Evolutionary conservation across 768 basidiomycete species (phyloP), one percentile per base, ranked within the genome.

Genomic region (Boletus reticulatus): DNA sequence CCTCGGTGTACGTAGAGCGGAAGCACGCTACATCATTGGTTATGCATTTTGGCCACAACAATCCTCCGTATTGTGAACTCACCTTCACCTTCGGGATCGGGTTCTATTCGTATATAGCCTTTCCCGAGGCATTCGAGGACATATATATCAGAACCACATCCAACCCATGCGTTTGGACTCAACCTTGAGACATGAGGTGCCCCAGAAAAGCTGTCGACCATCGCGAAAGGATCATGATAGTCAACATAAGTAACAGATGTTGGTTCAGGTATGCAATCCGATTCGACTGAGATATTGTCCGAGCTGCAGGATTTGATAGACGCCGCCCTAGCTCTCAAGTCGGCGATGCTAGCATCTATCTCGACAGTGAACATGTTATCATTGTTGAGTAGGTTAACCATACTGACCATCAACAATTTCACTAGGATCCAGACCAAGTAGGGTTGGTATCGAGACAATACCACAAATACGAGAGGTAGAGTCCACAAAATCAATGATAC

Each of bases 401-500:
- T 45, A 53, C 70, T 61, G 62, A 87, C 88, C 86, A 48, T 90
- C 82, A 20, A 72, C 70, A 8, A 89, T 67, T 53, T 83, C 82
- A 12, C 75, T 68, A n/a, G 91, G 88, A 64, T 91, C 85, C 5
- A 98, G 72, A 0, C 95, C 95, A 64, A 94, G 89, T 12, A 98
- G 73, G 8, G 89, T 92, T 0, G 95, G 94, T 12, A 82, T 79
- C 16, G 85, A 90, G 24, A 94, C 74, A 27, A 94, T 76, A 12
- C 92, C 92, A 9, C 80, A 68, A 4, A 92, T 81, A 10, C 87
- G 81, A 37, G 75, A 76, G 20, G 82, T 76, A 38, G 83, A 87
- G 65, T 95, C 93, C 16, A 94, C 92, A 59, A 97, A 89, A 67
- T 98, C 95, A 59, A 98, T 89, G 55, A 98, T 84, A 13, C 81